phyloP scores from a whole-genome alignment of 2,329 filamentous ascomycete genomes.

The Meredithiella fracta region DNA sequence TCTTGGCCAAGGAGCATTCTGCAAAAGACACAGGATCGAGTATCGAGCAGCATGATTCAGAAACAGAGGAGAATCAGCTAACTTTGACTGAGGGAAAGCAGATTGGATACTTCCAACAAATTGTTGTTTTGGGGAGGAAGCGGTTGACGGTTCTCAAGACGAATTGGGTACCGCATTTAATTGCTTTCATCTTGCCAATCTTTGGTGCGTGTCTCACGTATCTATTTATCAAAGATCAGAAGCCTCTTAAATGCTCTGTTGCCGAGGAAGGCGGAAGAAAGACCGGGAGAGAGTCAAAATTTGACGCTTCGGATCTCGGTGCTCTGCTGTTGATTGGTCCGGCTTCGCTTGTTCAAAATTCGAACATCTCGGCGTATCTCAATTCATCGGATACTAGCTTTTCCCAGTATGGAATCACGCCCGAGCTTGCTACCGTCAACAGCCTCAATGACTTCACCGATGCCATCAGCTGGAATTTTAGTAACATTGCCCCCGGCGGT shows the following conservation, averaged over 20 bases:
- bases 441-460: constrained; percentile 49
- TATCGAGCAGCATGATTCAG: neutral
- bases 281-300: constrained; percentile 21
- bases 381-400: constrained; percentile 9
- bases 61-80: constrained; percentile 19
- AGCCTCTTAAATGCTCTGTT: constrained; percentile 20
- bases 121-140: constrained; percentile 60
- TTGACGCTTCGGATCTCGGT: constrained; percentile 23
- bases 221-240: constrained; percentile 49
- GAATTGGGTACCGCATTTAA: constrained; percentile 61
- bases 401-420: constrained; percentile 7
- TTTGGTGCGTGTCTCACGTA: constrained; percentile 64
- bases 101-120: constrained; percentile 55
- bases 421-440: constrained; percentile 30
- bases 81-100: constrained; percentile 50
- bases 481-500: constrained; percentile 58
- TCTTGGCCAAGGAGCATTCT: constrained; percentile 16
- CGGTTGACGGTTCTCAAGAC: constrained; percentile 59
- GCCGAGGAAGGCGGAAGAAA: constrained; percentile 18
- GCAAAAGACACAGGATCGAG: constrained; percentile 6
- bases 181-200: constrained; percentile 62
- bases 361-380: constrained; percentile 5
- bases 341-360: neutral
- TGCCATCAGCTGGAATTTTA: constrained; percentile 45
- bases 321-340: constrained; percentile 8